Percentiles rank a stretch among this genome's conserved stretches.
Evolutionary conservation across 768 basidiomycete species (phyloP).

Genomic region (Leccinum sublutescens): DNA sequence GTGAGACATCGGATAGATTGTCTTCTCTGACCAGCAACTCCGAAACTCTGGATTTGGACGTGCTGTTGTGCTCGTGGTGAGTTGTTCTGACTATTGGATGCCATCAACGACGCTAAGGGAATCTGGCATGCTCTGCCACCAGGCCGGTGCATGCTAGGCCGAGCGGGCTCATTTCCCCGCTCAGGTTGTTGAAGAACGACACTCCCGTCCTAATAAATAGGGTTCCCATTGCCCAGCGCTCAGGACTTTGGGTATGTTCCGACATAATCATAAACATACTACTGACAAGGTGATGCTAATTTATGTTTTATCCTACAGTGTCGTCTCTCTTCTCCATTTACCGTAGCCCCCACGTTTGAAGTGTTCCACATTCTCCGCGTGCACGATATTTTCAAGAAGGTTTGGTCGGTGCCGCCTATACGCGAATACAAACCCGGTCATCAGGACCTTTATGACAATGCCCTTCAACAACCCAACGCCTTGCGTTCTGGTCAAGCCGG

Average conservation of each 20-base stretch:
- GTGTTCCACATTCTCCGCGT: slow-evolving; percentile 40
- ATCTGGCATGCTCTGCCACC: background rate
- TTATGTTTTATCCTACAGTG: too few species aligned
- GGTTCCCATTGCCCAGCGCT: slow-evolving; percentile 38
- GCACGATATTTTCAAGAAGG: slow-evolving; percentile 35
- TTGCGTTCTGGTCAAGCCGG: slow-evolving; percentile 36
- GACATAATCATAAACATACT: background rate
- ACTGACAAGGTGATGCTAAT: too few species aligned
- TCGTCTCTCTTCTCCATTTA: too few species aligned
- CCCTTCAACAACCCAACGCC: slow-evolving; percentile 21
- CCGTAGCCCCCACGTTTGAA: slow-evolving; percentile 38
- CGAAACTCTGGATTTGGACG: background rate
- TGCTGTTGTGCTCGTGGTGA: slow-evolving; percentile 19
- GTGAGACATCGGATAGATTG: too few species aligned
- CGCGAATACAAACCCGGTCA: slow-evolving; percentile 33
- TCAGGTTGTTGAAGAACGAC: slow-evolving; percentile 39
- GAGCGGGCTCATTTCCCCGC: slow-evolving; percentile 32
- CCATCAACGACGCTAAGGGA: background rate
- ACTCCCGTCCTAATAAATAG: slow-evolving; percentile 54
- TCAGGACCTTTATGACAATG: slow-evolving; percentile 5
- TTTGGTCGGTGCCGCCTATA: slow-evolving; percentile 27
- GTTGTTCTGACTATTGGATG: background rate
- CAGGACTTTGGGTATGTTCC: slow-evolving; percentile 37
- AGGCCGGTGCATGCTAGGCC: slow-evolving; percentile 30
- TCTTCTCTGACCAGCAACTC: too few species aligned